Base-by-base conservation (phyloP, 805 yeast genomes). In the Clavispora phyllophila region DNA sequence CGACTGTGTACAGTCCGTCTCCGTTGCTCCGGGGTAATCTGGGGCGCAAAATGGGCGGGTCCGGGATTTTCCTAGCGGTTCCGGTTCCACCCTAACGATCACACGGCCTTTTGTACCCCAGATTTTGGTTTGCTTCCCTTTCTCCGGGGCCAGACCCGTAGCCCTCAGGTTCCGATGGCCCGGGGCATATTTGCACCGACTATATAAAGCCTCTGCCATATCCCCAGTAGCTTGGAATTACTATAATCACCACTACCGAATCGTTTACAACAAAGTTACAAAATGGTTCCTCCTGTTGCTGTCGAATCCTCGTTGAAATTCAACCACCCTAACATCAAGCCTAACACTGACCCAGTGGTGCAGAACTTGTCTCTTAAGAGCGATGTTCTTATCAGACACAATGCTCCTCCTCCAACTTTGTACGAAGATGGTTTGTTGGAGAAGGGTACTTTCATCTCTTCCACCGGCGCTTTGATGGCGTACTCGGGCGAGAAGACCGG, bases 401-500 rank as follows among this genome's bases (percentile, higher is more conserved):
- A 93, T 65, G 89, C 98, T 39, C 84, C 96, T 32, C 86, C 90
- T 24, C 95, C 98, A 53, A 79, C 87, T 36, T 75, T 91, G 48
- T 93, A 91, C 72, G 98, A 91, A 66, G 99, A 93, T 63, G 98
- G 95, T 49, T 75, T 91, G 48, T 72, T 78, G 52, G 99, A 91
- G 72, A 80, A 79, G 58, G 90, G 95, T 46, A 90, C 97, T 34
- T 89, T 95, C 44, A 84, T 91, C 56, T 81, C 95, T 14, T 82
- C 96, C 24, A 76, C 95, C 36, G 99, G 99, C 63, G 96, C 98
- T 37, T 76, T 91, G 54, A 84, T 91, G 68, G 98, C 99, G 37
- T 90, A 81, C 71, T 88, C 96, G 17, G 99, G 99, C 61, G 73
- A 79, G 53, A 91, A 91, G 73, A 91, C 98, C 42, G 99, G 99